These are phyloP conservation scores for Ustilago cynodontis DNA, from an alignment of 1,284 basidiomycete genomes.

Conservation along the genomic window DNA sequence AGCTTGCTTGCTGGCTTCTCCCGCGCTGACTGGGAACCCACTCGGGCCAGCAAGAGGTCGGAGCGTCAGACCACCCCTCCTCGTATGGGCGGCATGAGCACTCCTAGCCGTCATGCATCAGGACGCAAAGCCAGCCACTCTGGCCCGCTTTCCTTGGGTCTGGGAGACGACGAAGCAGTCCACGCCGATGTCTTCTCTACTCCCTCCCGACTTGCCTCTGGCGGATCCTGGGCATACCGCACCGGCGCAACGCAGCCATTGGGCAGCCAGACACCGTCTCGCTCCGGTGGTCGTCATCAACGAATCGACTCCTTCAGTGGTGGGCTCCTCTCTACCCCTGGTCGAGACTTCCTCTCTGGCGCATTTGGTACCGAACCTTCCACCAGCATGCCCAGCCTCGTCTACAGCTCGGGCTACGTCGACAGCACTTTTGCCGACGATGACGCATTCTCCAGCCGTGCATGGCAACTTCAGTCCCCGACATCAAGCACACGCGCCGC, in stretches of 20 bases:
- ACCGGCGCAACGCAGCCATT: constrained; percentile 24
- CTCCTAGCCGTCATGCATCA: constrained; percentile 48
- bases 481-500: constrained; percentile 53
- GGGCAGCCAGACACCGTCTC: constrained; percentile 47
- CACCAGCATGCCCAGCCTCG: constrained; percentile 53
- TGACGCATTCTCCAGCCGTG: constrained; percentile 35
- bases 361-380: constrained; percentile 50
- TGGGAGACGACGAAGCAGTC: constrained; percentile 39
- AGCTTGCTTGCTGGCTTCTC: constrained; percentile 51
- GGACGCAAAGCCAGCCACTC: constrained; percentile 44
- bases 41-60: constrained; percentile 19
- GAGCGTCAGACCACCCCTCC: constrained; percentile 42
- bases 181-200: constrained; percentile 61
- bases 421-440: constrained; percentile 38
- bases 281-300: constrained; percentile 44
- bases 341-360: constrained; percentile 43
- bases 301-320: constrained; percentile 52
- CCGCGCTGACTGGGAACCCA: constrained; percentile 48
- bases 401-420: constrained; percentile 49
- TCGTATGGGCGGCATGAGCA: constrained; percentile 42
- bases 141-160: constrained; percentile 36
- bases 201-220: constrained; percentile 53
- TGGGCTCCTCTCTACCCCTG: constrained; percentile 42
- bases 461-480: constrained; percentile 56
- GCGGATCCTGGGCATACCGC: constrained; percentile 45